These are phyloP conservation scores for Exserohilum turcica DNA, from an alignment of 2,329 filamentous ascomycete species.

Conservation along the genomic window DNA sequence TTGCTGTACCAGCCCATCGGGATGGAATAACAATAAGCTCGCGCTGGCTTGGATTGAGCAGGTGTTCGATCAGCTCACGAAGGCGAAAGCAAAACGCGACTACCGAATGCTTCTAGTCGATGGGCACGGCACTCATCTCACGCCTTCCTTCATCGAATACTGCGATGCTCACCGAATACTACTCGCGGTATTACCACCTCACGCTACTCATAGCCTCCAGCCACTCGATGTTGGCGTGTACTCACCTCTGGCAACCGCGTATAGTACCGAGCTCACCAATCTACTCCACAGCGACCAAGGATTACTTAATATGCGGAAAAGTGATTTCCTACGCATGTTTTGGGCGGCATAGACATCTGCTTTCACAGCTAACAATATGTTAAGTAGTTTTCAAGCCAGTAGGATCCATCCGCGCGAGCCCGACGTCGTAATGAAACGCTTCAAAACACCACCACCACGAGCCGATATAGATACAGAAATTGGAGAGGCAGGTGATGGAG, in stretches of 20 bases:
- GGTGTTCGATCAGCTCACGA: constrained; percentile 17
- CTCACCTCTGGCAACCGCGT: not conserved
- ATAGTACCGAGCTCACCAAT: not conserved
- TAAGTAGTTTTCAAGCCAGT: not conserved
- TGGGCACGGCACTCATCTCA: constrained; percentile 19
- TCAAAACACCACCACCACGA: not conserved
- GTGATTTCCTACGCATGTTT: not conserved
- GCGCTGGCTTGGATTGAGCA: constrained; percentile 1
- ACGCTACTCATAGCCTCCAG: not conserved
- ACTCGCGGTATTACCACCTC: not conserved
- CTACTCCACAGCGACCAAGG: not conserved
- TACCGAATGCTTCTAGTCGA: constrained; percentile 10
- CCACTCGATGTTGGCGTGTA: not conserved
- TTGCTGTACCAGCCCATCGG: constrained; percentile 1
- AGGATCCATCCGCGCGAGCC: not conserved
- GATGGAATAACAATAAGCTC: constrained; percentile 18
- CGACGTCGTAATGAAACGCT: not conserved
- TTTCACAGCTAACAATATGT: not conserved
- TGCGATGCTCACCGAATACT: constrained; percentile 19
- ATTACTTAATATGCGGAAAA: not conserved
- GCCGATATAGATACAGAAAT: not conserved
- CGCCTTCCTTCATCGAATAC: constrained; percentile 18
- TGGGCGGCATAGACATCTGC: not conserved
- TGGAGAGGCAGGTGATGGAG: not conserved
- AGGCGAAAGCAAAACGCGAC: not conserved